Conservation (phyloP, 345 rosid genomes). For the Lepidium aucheri region DNA sequence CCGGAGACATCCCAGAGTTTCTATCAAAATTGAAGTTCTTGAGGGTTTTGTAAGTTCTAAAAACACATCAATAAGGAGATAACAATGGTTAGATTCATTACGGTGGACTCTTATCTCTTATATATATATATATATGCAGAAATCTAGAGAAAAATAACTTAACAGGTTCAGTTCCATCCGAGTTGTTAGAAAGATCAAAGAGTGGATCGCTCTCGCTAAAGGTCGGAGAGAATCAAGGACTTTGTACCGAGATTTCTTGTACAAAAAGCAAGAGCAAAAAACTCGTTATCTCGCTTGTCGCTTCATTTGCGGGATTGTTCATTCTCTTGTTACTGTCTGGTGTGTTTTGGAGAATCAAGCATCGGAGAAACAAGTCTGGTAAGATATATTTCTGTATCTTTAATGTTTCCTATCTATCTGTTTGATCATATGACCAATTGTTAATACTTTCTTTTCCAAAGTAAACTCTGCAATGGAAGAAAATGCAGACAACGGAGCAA, state of each 20-base stretch:
- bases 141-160: conserved; percentile 34
- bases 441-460: neutral
- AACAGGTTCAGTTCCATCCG: conserved; percentile 33
- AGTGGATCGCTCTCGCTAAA: conserved; percentile 22
- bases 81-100: neutral
- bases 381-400: neutral
- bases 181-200: conserved; percentile 25
- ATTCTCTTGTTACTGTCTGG: neutral
- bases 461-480: conserved; percentile 7
- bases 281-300: conserved; percentile 12
- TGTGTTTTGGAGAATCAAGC: conserved; percentile 10
- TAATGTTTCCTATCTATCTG: neutral
- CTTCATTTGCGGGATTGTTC: conserved; percentile 12
- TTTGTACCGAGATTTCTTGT: conserved; percentile 8
- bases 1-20: conserved; percentile 37
- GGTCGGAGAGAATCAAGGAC: conserved; percentile 9
- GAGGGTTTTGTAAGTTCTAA: conserved; percentile 43
- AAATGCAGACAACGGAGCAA: neutral
- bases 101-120: neutral
- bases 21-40: conserved; percentile 32
- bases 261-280: conserved; percentile 3
- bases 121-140: conserved; percentile 10
- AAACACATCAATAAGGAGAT: neutral
- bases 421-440: neutral
- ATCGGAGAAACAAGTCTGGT: conserved; percentile 16